Conservation (phyloP, 208 protist genomes). For the Wallacemonas sp. region DNA sequence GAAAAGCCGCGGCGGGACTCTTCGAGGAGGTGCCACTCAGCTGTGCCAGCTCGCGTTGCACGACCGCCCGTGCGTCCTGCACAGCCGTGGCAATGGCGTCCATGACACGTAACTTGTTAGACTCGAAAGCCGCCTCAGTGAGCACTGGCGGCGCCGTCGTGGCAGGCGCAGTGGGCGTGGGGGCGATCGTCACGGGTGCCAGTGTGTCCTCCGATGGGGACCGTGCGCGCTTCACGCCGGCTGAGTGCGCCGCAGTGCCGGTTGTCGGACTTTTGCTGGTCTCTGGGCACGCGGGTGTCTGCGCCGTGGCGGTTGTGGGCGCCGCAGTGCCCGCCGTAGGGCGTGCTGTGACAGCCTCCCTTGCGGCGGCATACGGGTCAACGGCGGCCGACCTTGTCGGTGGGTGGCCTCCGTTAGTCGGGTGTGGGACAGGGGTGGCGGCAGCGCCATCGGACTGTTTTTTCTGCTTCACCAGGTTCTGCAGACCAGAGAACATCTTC, state of each 20-base stretch:
- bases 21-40: not conserved
- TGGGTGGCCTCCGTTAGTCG: no score
- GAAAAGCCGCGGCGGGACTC: not conserved
- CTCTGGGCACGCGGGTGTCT: not conserved
- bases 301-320: not conserved
- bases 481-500: conserved; percentile 28
- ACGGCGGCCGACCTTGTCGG: not conserved
- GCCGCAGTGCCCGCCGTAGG: not conserved
- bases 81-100: not conserved
- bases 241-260: no score
- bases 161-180: no score
- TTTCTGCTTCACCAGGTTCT: conserved; percentile 17
- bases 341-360: not conserved
- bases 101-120: not conserved
- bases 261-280: no score
- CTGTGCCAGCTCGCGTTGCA: not conserved
- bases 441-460: not conserved
- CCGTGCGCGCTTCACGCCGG: conserved; percentile 10
- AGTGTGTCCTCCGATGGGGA: conserved; percentile 9
- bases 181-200: no score
- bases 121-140: not conserved
- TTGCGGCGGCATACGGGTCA: conserved; percentile 1
- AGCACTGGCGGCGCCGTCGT: not conserved
- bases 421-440: no score
- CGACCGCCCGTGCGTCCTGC: not conserved